Percentiles rank a stretch among this genome's conserved stretches.
Evolutionary conservation across 192 early-diverging fungal genomes (phyloP).

Genomic region (Neocallimastix lanati): DNA sequence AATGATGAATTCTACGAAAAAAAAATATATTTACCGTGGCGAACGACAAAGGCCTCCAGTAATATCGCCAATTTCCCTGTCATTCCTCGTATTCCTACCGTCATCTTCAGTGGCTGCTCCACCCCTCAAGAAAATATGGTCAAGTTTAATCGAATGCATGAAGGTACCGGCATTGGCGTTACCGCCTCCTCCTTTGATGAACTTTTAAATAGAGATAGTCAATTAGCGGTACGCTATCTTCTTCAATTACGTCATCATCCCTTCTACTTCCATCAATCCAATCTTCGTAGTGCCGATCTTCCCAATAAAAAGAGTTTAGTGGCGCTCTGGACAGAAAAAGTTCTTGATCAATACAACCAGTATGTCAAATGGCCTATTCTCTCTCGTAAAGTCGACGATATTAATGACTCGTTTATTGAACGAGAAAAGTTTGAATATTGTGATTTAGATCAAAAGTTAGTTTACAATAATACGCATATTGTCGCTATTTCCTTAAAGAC

Average conservation of each 20-base stretch:
- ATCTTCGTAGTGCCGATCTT: background rate
- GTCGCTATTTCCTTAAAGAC: background rate
- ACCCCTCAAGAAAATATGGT: background rate
- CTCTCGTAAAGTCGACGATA: background rate
- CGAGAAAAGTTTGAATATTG: background rate
- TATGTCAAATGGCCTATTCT: background rate
- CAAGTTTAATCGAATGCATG: background rate
- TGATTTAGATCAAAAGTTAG: background rate
- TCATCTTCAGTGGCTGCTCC: background rate
- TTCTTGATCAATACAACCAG: background rate
- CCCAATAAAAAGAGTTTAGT: background rate
- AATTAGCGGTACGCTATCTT: background rate
- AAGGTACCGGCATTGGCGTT: background rate
- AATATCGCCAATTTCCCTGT: background rate
- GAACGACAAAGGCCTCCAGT: background rate
- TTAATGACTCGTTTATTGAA: background rate
- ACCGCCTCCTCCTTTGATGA: background rate
- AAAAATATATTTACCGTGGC: background rate
- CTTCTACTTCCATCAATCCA: background rate
- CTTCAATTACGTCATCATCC: background rate
- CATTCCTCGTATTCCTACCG: background rate
- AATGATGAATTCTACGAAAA: background rate
- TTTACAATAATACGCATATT: background rate
- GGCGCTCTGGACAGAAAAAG: background rate
- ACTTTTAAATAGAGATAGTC: background rate